Conservation (phyloP, 2,329 filamentous ascomycete genomes). For the Neurospora sp. region DNA sequence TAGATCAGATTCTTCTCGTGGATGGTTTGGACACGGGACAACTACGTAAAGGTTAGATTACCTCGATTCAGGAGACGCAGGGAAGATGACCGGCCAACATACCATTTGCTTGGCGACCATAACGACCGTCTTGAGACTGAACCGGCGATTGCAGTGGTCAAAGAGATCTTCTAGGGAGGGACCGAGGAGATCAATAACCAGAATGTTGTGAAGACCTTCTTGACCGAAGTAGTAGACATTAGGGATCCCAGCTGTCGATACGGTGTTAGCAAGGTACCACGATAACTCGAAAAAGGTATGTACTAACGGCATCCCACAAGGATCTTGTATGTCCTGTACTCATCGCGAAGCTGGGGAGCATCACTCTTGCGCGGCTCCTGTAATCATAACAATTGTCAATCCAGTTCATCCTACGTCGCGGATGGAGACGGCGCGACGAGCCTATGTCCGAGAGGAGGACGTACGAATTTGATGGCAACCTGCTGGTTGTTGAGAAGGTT, state of each 20-base stretch:
- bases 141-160: conserved; percentile 90
- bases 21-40: conserved; percentile 84
- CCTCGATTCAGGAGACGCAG: neutral
- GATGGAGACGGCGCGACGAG: neutral
- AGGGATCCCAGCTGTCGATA: conserved; percentile 72
- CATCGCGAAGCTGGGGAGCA: conserved; percentile 92
- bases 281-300: conserved; percentile 1
- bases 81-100: neutral
- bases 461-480: conserved; percentile 97
- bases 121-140: conserved; percentile 94
- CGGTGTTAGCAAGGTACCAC: conserved; percentile 11
- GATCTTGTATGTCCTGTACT: conserved; percentile 99
- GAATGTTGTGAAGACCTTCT: conserved; percentile 95
- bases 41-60: conserved; percentile 35
- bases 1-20: conserved; percentile 99
- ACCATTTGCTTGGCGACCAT: conserved; percentile 99
- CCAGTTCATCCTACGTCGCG: neutral
- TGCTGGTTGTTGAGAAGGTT: conserved; percentile 98
- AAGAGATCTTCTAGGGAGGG: conserved; percentile 95
- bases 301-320: conserved; percentile 95
- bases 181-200: conserved; percentile 92
- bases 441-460: conserved; percentile 27
- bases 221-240: conserved; percentile 99
- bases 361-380: conserved; percentile 98
- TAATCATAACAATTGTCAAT: conserved; percentile 6